Percentiles rank a stretch among this genome's conserved stretches.
Evolutionary conservation across 2,329 filamentous ascomycete genomes (phyloP).

Genomic region (Paraconiothyrium brasiliense): DNA sequence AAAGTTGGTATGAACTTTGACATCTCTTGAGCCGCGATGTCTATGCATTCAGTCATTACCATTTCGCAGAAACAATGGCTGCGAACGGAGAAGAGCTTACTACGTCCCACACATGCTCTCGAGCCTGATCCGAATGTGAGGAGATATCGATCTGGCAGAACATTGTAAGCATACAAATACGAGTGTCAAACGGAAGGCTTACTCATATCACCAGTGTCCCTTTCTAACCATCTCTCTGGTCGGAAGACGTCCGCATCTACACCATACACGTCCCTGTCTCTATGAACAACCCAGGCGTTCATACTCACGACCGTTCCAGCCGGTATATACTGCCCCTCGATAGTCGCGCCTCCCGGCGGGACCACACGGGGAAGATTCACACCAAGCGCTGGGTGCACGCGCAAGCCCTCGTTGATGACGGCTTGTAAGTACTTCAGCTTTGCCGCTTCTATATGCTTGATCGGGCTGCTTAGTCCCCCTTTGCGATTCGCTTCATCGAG

Average conservation of each 20-base stretch:
- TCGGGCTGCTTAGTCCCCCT: slow-evolving; percentile 23
- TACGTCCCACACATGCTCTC: background rate
- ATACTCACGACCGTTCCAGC: slow-evolving; percentile 13
- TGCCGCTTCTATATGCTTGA: slow-evolving; percentile 19
- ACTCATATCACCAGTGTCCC: slow-evolving; percentile 4
- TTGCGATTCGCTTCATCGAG: slow-evolving; percentile 19
- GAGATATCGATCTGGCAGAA: background rate
- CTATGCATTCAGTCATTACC: background rate
- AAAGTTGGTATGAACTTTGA: background rate
- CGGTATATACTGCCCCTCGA: slow-evolving; percentile 22
- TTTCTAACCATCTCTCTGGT: slow-evolving; percentile 24
- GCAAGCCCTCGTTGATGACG: slow-evolving; percentile 26
- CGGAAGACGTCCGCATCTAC: slow-evolving; percentile 16
- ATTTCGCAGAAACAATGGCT: too few relatives aligned
- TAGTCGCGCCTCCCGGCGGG: slow-evolving; percentile 19
- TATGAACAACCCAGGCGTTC: slow-evolving; percentile 24
- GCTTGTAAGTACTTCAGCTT: slow-evolving; percentile 29
- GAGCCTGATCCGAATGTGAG: background rate
- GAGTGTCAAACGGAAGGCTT: background rate
- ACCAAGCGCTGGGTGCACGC: slow-evolving; percentile 27
- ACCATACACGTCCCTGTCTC: slow-evolving; percentile 19
- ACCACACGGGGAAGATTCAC: slow-evolving; percentile 24
- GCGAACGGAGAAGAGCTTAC: background rate
- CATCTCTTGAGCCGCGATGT: background rate
- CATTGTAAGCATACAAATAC: background rate